Evolutionary conservation across 2,329 filamentous ascomycete genomes (phyloP).

Genomic region (Alternaria ethzedia): DNA sequence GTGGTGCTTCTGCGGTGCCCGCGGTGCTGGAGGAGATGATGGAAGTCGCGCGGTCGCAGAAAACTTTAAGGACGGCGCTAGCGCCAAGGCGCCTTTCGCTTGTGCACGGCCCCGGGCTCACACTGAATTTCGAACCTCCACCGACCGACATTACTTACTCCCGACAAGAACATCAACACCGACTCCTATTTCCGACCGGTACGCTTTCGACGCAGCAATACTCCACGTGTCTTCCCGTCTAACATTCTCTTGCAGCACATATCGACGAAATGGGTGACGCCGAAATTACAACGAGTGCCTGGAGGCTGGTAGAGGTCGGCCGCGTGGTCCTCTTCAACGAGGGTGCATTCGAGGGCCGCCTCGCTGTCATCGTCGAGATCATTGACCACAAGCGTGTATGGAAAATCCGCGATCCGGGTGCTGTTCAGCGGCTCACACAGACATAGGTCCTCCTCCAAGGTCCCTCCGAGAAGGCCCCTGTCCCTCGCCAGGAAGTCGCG

Average conservation of each 20-base stretch:
- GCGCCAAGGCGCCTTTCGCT: constrained; percentile 16
- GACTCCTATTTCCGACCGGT: constrained; percentile 49
- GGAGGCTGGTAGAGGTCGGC: constrained; percentile 98
- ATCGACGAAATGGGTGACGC: constrained; percentile 56
- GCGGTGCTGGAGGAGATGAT: constrained; percentile 1
- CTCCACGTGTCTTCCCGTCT: constrained; percentile 30
- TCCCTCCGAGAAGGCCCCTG: constrained; percentile 78
- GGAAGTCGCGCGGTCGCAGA: constrained; percentile 19
- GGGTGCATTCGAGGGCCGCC: constrained; percentile 81
- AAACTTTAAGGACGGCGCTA: constrained; percentile 17
- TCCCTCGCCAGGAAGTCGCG: constrained; percentile 85
- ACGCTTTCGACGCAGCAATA: constrained; percentile 37
- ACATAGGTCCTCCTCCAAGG: constrained; percentile 92
- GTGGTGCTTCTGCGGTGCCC: not conserved
- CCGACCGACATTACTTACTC: constrained; percentile 27
- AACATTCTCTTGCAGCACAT: constrained; percentile 41
- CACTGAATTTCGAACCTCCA: constrained; percentile 22
- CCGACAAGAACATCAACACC: constrained; percentile 41
- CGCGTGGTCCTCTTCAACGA: constrained; percentile 91
- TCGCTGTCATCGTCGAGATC: constrained; percentile 97
- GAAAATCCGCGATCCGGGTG: constrained; percentile 46
- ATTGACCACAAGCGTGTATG: constrained; percentile 99
- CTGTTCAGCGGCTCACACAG: constrained; percentile 38
- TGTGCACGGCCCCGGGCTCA: constrained; percentile 12
- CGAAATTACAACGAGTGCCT: constrained; percentile 55